Percentiles rank a stretch among this genome's conserved stretches.
phyloP scores from a whole-genome alignment of 2,329 filamentous ascomycete species.

The Pseudogymnoascus sp. region DNA sequence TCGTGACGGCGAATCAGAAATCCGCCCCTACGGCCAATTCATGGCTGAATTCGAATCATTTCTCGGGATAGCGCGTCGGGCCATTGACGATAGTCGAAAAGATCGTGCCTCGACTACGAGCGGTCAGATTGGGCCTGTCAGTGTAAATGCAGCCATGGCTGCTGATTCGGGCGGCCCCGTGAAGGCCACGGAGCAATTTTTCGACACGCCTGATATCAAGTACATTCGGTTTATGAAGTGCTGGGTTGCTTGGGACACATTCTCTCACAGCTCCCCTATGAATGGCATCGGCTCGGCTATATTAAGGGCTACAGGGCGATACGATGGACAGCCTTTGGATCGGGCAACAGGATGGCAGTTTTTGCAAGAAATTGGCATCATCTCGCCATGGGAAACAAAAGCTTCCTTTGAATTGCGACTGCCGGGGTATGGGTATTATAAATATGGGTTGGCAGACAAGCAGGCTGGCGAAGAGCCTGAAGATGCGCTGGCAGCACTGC shows the following conservation, averaged over 20 bases:
- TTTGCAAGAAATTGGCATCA: slow-evolving; percentile 66
- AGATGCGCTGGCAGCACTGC: slow-evolving; percentile 44
- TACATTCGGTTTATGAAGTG: slow-evolving; percentile 63
- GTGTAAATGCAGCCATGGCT: slow-evolving; percentile 8
- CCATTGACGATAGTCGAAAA: slow-evolving; percentile 46
- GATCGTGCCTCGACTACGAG: slow-evolving; percentile 42
- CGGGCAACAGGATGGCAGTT: slow-evolving; percentile 53
- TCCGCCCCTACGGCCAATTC: not conserved
- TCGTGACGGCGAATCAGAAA: slow-evolving; percentile 1
- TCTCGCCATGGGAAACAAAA: slow-evolving; percentile 64
- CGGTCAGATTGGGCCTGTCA: slow-evolving; percentile 41
- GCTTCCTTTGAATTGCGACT: slow-evolving; percentile 54
- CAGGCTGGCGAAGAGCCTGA: slow-evolving; percentile 24
- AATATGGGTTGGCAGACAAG: slow-evolving; percentile 21
- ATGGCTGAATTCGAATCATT: slow-evolving; percentile 37
- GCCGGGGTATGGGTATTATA: slow-evolving; percentile 37
- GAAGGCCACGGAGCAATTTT: slow-evolving; percentile 16
- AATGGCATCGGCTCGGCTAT: slow-evolving; percentile 58
- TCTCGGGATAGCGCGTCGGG: slow-evolving; percentile 39
- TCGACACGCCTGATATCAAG: slow-evolving; percentile 37
- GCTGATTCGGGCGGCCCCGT: slow-evolving; percentile 9
- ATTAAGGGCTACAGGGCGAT: slow-evolving; percentile 54
- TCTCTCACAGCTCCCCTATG: slow-evolving; percentile 44
- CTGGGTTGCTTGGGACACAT: slow-evolving; percentile 54
- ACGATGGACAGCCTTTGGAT: slow-evolving; percentile 44